Conservation (phyloP, 805 yeast genomes). For the Pichia sporocuriosa region DNA sequence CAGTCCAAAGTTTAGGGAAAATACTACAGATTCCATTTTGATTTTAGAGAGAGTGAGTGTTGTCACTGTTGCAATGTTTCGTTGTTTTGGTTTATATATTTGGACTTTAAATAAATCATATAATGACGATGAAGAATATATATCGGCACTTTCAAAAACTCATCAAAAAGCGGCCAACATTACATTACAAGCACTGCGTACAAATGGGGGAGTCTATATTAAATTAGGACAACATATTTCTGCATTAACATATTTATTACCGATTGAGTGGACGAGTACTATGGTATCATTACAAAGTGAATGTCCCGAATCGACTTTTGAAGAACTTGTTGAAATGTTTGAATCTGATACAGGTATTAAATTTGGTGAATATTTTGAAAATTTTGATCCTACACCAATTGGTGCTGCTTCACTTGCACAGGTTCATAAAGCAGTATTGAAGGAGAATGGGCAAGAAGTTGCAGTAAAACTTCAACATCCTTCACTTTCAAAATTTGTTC, state of each 20-base stretch:
- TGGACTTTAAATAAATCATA: constrained; percentile 37
- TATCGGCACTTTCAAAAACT: constrained; percentile 51
- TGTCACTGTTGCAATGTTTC: constrained; percentile 59
- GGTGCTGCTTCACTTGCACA: constrained; percentile 97
- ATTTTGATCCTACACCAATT: constrained; percentile 67
- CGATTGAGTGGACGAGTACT: constrained; percentile 90
- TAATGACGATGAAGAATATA: constrained; percentile 42
- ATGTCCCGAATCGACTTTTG: constrained; percentile 75
- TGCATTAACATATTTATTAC: constrained; percentile 86
- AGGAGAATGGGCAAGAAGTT: constrained; percentile 51
- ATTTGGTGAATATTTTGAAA: constrained; percentile 57
- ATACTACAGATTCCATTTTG: constrained; percentile 30
- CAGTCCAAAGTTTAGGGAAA: constrained; percentile 32
- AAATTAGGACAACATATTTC: constrained; percentile 92
- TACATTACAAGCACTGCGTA: constrained; percentile 71
- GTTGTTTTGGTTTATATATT: constrained; percentile 69
- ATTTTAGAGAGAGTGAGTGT: constrained; percentile 49
- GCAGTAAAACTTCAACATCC: constrained; percentile 98
- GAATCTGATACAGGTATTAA: constrained; percentile 53
- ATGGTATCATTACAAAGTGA: constrained; percentile 89
- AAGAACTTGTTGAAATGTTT: constrained; percentile 65
- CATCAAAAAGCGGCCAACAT: constrained; percentile 73
- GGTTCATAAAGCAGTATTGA: constrained; percentile 73
- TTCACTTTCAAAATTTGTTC: constrained; percentile 76
- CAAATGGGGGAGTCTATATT: constrained; percentile 88